Evolutionary conservation across 352 stramenopile genomes (phyloP), one percentile per base, ranked within the genome.

Genomic region (Phytophthora tentaculata): DNA sequence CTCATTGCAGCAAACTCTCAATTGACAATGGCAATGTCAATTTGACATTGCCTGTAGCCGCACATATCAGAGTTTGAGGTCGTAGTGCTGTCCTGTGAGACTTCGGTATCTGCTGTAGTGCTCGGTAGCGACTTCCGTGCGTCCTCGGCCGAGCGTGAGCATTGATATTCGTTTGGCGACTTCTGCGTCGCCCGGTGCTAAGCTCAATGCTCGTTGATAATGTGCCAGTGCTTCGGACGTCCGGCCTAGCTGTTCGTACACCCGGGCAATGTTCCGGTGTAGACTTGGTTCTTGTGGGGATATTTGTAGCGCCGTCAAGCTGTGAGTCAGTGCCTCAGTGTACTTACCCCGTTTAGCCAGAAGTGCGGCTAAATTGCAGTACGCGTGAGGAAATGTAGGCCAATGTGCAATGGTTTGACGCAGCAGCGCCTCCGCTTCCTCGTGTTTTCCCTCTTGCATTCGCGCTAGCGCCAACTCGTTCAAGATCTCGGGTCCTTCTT

Each of bases 391-490:
- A 39, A 88, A 93, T 2, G 61, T 79, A 16, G 85, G 81, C 78
- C 81, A 86, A 28, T 67, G 56, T 20, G 59, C 51, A 20, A 89
- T 79, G 0, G 78, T 74, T 29, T 84, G 58, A 9, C 79, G 57
- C 17, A 91, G 79, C 17, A 86, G 29, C 2, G 64, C 57, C 35
- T 69, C 69, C 5, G 85, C 83, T 50, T 90, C 67, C 37, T 81
- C 65, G 1, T 61, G 24, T 37, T 83, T 69, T 22, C 74, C 76
- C 19, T 80, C 64, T 58, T 79, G 55, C 39, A 93, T 70, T 22
- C 85, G 69, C 17, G 80, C 76, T 13, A 91, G 70, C 23, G 78
- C 85, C 47, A 83, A 64, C 50, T 93, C 85, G 69, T 91, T 89
- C 56, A 66, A 76, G 45, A 86, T 79, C 43, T 86, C 80, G 5